Conservation (phyloP, 345 rosid genomes). For the Moringa oleifera region DNA sequence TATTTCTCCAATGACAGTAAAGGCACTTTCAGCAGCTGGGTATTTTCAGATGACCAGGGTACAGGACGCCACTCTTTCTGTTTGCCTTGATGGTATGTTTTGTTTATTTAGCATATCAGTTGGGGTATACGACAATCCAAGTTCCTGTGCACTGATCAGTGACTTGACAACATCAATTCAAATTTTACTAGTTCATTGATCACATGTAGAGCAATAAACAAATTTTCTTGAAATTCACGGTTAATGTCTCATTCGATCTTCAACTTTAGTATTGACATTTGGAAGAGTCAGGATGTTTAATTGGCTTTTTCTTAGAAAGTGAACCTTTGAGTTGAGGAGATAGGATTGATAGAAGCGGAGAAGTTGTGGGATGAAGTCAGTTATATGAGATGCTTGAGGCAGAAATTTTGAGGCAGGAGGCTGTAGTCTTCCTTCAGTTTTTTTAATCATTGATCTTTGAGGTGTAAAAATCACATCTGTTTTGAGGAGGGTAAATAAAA, state of each 20-base stretch:
- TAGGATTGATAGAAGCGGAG: not conserved
- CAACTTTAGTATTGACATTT: not conserved
- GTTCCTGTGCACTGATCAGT: not conserved
- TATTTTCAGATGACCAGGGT: slow-evolving; percentile 82
- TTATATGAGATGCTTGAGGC: not conserved
- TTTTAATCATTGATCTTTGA: no score
- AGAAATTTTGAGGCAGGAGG: not conserved
- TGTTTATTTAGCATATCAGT: not conserved
- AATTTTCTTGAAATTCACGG: not conserved
- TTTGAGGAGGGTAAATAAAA: no score
- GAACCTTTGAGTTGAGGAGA: not conserved
- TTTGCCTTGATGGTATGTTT: slow-evolving; percentile 63
- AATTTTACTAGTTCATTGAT: no score
- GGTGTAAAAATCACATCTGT: no score
- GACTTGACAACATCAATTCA: no score
- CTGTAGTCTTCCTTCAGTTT: not conserved
- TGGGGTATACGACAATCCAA: no score
- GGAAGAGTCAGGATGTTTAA: no score
- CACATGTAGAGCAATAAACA: no score
- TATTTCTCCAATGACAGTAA: slow-evolving; percentile 73
- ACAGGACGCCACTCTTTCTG: slow-evolving; percentile 76
- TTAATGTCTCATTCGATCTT: not conserved
- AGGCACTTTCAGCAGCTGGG: slow-evolving; percentile 74
- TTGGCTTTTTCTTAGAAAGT: not conserved
- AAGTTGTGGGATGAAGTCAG: not conserved